Conservation (phyloP, 306 rosid species). For the Lithocarpus polystachyus region DNA sequence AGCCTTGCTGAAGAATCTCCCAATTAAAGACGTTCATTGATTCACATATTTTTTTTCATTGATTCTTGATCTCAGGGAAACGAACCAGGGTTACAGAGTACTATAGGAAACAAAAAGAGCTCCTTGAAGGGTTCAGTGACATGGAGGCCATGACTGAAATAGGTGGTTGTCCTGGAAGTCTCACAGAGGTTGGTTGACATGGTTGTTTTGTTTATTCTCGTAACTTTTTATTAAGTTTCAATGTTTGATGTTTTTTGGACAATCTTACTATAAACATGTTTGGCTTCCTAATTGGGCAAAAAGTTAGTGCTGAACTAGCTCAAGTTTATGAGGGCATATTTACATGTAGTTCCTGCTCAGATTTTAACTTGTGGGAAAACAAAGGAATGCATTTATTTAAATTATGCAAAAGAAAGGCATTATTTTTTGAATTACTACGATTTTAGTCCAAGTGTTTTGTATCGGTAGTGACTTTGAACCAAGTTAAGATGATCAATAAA, state of each 20-base stretch:
- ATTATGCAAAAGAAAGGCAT: neutral
- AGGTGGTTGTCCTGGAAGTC: slow-evolving; percentile 61
- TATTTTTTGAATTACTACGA: neutral
- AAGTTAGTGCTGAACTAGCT: neutral
- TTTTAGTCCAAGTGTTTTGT: neutral
- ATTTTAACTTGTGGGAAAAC: neutral
- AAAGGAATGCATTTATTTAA: neutral
- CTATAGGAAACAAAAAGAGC: slow-evolving; percentile 71
- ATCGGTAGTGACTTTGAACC: neutral
- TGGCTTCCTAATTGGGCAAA: neutral
- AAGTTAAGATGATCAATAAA: neutral
- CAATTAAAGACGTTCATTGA: neutral
- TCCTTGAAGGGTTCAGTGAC: slow-evolving; percentile 74
- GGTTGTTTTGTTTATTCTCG: neutral
- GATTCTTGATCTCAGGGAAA: slow-evolving; percentile 38
- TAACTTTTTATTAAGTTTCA: neutral
- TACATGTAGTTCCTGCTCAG: too few species aligned
- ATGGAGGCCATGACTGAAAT: slow-evolving; percentile 66
- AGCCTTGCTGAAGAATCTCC: neutral
- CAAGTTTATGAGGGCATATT: neutral
- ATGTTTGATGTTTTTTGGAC: neutral
- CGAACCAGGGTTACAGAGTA: slow-evolving; percentile 57
- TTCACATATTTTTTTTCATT: neutral
- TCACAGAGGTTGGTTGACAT: slow-evolving; percentile 54
- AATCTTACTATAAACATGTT: too few species aligned